Base-by-base conservation (phyloP, 2,329 filamentous ascomycete species). In the Colletotrichum truncatum region DNA sequence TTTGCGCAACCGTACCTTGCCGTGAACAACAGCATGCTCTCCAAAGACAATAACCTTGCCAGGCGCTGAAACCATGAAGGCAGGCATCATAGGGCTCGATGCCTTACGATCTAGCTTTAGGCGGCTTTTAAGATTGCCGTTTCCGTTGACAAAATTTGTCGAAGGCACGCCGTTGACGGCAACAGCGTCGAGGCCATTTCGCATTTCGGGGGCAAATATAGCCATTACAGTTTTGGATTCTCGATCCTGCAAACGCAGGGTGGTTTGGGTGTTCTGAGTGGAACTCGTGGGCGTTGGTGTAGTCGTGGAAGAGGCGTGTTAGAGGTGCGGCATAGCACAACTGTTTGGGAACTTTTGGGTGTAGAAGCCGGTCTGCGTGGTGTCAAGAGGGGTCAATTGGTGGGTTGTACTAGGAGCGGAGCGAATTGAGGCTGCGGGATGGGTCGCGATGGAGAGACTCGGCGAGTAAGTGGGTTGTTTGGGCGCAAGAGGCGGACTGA, bases 11-110 rank as follows among this genome's bases (percentile, higher is more conserved):
- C 80, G 60, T 81, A 93, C 92, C 87, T 98, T 98, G 75, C 94
- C 94, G 75, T 99, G 89, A 18, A 99, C 96, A n/a, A 98, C 96
- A 3, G 96, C 92, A 81, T 99, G 96, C 78, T 99, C 96, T 70
- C 96, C 96, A 80, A 95, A 98, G 56, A 98, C 93, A 77, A 99
- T 99, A 75, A 98, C 96, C 78, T 99, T 99, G 69, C 95, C 97
- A 0, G 96, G 96, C 3, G 97, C 95, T 14, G 96, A 98, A 62
- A 98, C 94, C 93, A 99, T 97, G 77, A 99, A 99, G 67, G 94
- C 84, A 43, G 95, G 94, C 80, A 96, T 88, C 88, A 91, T 88
- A 4, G 88, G 88, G 60, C 81, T 87, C 10, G 88, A 90, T 67
- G 83, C 79, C 71, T 87, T 90, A 75, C 88, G 85, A 51, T 80